phyloP scores from a whole-genome alignment of 2,329 filamentous ascomycete genomes.

The Dactylellina cionopaga region DNA sequence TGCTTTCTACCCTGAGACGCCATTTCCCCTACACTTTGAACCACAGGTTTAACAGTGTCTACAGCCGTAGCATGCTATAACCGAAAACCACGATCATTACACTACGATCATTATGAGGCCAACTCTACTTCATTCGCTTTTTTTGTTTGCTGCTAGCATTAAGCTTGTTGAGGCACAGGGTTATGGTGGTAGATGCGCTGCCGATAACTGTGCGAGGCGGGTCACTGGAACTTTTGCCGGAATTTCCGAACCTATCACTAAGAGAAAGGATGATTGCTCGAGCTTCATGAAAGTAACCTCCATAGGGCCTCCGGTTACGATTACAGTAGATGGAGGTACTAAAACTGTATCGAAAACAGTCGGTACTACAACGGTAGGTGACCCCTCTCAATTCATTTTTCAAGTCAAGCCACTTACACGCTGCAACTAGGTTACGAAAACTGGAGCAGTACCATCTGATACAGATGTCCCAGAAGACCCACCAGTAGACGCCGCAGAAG shows the following conservation, averaged over 20 bases:
- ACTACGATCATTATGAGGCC: constrained; percentile 35
- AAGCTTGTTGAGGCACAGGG: constrained; percentile 5
- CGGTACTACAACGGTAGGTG: not conserved
- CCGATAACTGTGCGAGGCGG: constrained; percentile 30
- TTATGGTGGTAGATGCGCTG: not conserved
- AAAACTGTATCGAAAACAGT: constrained; percentile 12
- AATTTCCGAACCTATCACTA: not conserved
- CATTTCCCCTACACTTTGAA: not conserved
- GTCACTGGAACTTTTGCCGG: constrained; percentile 13
- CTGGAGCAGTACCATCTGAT: not conserved
- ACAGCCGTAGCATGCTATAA: too few relatives aligned
- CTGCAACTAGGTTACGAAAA: not conserved
- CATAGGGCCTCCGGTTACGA: not conserved
- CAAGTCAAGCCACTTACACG: not conserved
- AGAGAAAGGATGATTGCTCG: constrained; percentile 22
- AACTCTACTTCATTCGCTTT: constrained; percentile 24
- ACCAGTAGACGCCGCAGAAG: too few relatives aligned
- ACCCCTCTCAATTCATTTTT: not conserved
- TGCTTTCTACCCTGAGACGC: too few relatives aligned
- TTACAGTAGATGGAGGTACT: not conserved
- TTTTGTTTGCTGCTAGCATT: constrained; percentile 20
- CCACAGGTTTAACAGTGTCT: too few relatives aligned
- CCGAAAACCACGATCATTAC: constrained; percentile 19
- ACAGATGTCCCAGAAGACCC: too few relatives aligned
- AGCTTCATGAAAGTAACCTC: constrained; percentile 31